Percentiles rank a stretch among this genome's conserved stretches.
Evolutionary conservation across 208 protist genomes (phyloP).

Genomic region (Acanthamoeba castellanii): DNA sequence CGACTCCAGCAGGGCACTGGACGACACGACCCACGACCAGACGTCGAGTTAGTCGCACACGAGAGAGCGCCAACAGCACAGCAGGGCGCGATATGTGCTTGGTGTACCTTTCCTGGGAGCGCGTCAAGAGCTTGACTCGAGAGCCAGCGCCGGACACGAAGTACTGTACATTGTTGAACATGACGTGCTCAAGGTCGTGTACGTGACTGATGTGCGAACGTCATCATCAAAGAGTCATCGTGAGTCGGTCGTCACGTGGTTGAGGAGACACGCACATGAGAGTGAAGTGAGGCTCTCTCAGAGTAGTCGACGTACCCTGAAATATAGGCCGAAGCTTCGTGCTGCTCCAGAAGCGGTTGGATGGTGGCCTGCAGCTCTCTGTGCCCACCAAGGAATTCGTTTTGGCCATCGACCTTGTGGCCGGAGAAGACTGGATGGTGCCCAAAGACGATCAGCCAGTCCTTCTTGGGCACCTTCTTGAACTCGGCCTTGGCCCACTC

Average conservation of each 20-base stretch:
- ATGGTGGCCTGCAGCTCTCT: conserved; percentile 82
- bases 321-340: conserved; percentile 82
- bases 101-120: background rate
- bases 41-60: background rate
- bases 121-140: conserved; percentile 76
- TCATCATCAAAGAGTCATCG: too few species aligned
- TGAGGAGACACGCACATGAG: background rate
- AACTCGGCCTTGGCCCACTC: conserved; percentile 81
- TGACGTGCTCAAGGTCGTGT: conserved; percentile 87
- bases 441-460: conserved; percentile 85
- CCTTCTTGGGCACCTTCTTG: conserved; percentile 31
- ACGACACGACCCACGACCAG: too few species aligned
- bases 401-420: conserved; percentile 63
- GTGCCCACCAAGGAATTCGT: conserved; percentile 77
- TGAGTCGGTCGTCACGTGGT: too few species aligned
- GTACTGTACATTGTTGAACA: conserved; percentile 81
- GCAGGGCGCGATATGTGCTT: background rate
- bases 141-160: conserved; percentile 85
- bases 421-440: conserved; percentile 86
- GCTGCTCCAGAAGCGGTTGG: conserved; percentile 80
- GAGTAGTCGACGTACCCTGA: conserved; percentile 62
- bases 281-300: background rate
- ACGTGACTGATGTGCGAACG: conserved; percentile 74
- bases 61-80: too few species aligned
- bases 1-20: background rate